Percentiles rank a stretch among this genome's conserved stretches.
phyloP scores from a whole-genome alignment of 129 eudicot genomes.

The Flaveria robusta region DNA sequence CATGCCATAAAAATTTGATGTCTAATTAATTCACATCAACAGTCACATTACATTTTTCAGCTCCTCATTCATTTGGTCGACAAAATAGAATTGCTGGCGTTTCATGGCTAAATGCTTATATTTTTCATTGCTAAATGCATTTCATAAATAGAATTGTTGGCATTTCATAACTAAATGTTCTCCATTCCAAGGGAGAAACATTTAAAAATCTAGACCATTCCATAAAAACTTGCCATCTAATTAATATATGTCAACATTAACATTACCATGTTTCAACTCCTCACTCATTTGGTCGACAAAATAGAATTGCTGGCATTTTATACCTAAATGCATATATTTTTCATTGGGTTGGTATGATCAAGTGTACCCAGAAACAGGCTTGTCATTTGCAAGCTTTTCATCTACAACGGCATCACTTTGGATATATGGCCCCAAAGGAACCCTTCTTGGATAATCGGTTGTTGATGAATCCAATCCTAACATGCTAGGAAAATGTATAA shows the following conservation, averaged over 20 bases:
- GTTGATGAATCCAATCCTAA: constrained; percentile 60
- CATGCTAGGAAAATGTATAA: constrained; percentile 52
- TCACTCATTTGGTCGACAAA: background rate
- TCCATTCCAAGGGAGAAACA: background rate
- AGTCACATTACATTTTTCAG: constrained; percentile 33
- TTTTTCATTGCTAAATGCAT: too few relatives aligned
- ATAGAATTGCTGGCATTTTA: background rate
- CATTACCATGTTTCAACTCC: constrained; percentile 30
- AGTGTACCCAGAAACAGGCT: constrained; percentile 28
- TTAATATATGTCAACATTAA: constrained; percentile 37
- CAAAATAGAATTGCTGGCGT: background rate
- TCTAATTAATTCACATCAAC: constrained; percentile 38
- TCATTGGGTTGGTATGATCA: constrained; percentile 14
- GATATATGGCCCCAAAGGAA: constrained; percentile 69
- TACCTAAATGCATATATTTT: background rate
- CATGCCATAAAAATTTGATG: background rate
- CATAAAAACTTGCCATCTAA: constrained; percentile 17
- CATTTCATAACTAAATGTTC: too few relatives aligned
- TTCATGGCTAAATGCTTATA: constrained; percentile 20
- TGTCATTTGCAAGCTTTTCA: constrained; percentile 42
- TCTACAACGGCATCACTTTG: constrained; percentile 51
- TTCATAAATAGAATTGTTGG: too few relatives aligned
- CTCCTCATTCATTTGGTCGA: constrained; percentile 1
- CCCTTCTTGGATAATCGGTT: constrained; percentile 84
- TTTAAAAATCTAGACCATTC: background rate